Evolutionary conservation across 108 stramenopile genomes (phyloP).

Genomic region (Chaetoceros tenuissimus): DNA sequence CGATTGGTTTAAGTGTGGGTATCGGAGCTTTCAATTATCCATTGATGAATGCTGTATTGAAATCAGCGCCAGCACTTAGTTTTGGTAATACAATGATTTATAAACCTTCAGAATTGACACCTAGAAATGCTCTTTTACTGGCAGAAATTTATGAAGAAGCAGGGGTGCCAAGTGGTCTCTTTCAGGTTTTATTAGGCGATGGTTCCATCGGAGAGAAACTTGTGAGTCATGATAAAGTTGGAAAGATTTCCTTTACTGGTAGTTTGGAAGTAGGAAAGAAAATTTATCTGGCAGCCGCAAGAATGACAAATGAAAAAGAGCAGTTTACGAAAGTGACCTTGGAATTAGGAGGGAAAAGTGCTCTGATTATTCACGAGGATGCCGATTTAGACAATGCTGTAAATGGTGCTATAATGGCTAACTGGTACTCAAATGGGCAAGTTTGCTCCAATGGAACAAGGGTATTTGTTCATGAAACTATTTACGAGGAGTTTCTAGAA

Average conservation of each 20-base stretch:
- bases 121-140: slow-evolving; percentile 63
- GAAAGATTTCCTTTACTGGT: slow-evolving; percentile 86
- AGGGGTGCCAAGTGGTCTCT: slow-evolving; percentile 81
- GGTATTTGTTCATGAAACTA: slow-evolving; percentile 54
- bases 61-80: slow-evolving; percentile 81
- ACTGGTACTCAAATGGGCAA: slow-evolving; percentile 72
- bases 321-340: slow-evolving; percentile 54
- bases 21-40: slow-evolving; percentile 93
- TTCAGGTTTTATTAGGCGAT: slow-evolving; percentile 72
- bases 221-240: slow-evolving; percentile 40
- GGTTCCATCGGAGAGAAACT: slow-evolving; percentile 56
- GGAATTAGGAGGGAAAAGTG: slow-evolving; percentile 83
- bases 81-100: slow-evolving; percentile 87
- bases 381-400: slow-evolving; percentile 64
- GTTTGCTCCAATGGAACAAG: slow-evolving; percentile 73
- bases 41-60: slow-evolving; percentile 69
- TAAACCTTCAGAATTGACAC: slow-evolving; percentile 91
- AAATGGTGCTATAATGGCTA: slow-evolving; percentile 45
- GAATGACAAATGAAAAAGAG: slow-evolving; percentile 16
- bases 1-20: slow-evolving; percentile 69
- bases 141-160: slow-evolving; percentile 64
- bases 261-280: slow-evolving; percentile 33
- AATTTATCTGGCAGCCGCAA: slow-evolving; percentile 4
- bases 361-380: slow-evolving; percentile 70
- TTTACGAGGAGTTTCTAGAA: slow-evolving; percentile 28